Conservation (phyloP, 352 stramenopile species). For the Pythium oligandrum region DNA sequence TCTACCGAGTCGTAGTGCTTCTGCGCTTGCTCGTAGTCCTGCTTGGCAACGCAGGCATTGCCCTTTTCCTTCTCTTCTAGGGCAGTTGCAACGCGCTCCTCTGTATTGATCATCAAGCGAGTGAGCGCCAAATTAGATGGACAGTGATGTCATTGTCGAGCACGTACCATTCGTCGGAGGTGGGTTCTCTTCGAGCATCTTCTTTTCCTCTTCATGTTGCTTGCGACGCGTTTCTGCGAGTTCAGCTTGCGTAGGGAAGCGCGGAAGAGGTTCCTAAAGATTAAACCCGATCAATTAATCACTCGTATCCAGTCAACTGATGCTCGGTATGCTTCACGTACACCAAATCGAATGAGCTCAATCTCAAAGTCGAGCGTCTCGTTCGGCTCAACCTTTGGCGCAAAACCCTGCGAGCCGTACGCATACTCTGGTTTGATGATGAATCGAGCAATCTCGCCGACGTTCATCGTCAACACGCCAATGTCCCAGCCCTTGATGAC, state of each 20-base stretch:
- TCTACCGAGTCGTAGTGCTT: conserved; percentile 83
- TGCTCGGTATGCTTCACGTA: conserved; percentile 9
- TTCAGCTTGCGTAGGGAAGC: conserved; percentile 78
- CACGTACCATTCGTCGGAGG: conserved; percentile 65
- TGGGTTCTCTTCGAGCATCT: conserved; percentile 82
- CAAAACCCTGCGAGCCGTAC: conserved; percentile 74
- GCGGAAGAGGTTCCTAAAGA: conserved; percentile 62
- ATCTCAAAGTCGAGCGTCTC: conserved; percentile 87
- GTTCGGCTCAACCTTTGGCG: conserved; percentile 79
- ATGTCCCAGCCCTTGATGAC: conserved; percentile 87
- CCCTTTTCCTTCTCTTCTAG: conserved; percentile 80
- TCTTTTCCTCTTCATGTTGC: conserved; percentile 77
- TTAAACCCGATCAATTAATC: not conserved
- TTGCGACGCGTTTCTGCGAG: conserved; percentile 79
- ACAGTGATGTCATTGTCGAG: too few species aligned
- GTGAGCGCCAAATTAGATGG: too few species aligned
- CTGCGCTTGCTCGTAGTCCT: conserved; percentile 75
- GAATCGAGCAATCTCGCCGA: conserved; percentile 75
- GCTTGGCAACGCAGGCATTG: conserved; percentile 54
- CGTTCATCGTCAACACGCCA: conserved; percentile 72
- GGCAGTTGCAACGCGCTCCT: conserved; percentile 62
- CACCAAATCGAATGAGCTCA: conserved; percentile 73
- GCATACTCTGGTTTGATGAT: conserved; percentile 81
- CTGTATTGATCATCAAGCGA: conserved; percentile 16
- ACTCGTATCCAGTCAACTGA: too few species aligned